A percentile compares a stretch with the other conserved stretches of the same genome.
Conservation (phyloP, 306 rosid genomes). For the Cotoneaster glaucophyllus region DNA sequence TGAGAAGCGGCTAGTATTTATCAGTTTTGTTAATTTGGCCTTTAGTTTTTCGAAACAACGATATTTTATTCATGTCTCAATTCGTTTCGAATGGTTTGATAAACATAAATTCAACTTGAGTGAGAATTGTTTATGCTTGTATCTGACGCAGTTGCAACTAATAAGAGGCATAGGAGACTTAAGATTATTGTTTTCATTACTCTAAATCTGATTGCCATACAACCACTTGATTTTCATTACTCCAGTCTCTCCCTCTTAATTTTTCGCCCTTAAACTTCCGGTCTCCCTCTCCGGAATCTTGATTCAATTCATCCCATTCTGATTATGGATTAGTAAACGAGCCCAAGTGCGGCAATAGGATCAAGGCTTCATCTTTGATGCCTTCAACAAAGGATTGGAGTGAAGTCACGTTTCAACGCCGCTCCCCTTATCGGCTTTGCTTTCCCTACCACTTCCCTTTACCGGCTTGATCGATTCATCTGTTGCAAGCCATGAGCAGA, state of each 20-base stretch:
- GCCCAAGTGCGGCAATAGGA: too few species aligned
- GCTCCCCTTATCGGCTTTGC: too few species aligned
- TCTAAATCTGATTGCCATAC: not conserved
- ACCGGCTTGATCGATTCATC: too few species aligned
- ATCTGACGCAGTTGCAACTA: not conserved
- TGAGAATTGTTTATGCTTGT: conserved; percentile 8
- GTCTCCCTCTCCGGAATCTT: not conserved
- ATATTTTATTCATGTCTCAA: not conserved
- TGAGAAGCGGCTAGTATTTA: conserved; percentile 25
- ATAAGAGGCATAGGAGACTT: not conserved
- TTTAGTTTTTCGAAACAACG: conserved; percentile 16
- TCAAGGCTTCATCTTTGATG: too few species aligned
- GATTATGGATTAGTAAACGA: too few species aligned
- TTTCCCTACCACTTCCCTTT: too few species aligned
- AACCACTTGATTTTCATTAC: not conserved
- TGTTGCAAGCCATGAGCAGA: too few species aligned
- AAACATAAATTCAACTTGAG: conserved; percentile 13
- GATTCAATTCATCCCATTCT: too few species aligned
- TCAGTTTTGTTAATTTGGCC: conserved; percentile 22
- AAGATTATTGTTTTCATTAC: not conserved
- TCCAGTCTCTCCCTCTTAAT: not conserved
- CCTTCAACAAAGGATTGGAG: too few species aligned
- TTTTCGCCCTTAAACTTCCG: not conserved
- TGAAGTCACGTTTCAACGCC: too few species aligned
- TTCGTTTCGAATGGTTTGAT: conserved; percentile 18